Base-by-base conservation (phyloP, 2,329 filamentous ascomycete species). In the Fusarium sp. region DNA sequence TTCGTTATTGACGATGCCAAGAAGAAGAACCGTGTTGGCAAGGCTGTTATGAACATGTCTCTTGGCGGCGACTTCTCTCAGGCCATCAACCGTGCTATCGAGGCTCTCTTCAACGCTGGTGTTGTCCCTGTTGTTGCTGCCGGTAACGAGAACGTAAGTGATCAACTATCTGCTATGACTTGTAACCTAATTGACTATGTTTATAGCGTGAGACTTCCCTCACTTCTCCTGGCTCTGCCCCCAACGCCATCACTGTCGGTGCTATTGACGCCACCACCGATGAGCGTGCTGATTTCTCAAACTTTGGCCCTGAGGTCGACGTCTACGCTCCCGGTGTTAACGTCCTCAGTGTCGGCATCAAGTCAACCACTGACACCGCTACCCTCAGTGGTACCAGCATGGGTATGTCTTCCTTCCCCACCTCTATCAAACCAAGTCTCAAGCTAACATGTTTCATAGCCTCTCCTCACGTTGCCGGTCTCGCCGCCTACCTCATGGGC, bases 401-500 rank as follows among this genome's bases (percentile, higher is more conserved):
- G 90, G 81, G 82, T 84, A 80, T 68, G 80, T 66, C 48, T 56
- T 38, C 36, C 26, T 47, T 9, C 26, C 22, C n/a, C n/a, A n/a
- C 11, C 15, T 17, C 24, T 28, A 39, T 28, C 48, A 38, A 39
- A 36, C 26, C 26, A 32, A 28, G 41, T 41, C 54, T 28, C 15
- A 70, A 60, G 50, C 78, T 79, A 58, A 78, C 55, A 20, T 11
- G 36, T 22, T 20, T 50, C 20, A 32, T 45, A 83, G 90, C 92
- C 32, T 87, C 87, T 18, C 92, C 92, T 4, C 91, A 93, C 79
- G 86, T 93, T 61, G 87, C 89, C 54, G 92, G 92, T 54, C 84
- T 94, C 8, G 90, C 89, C 20, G 91, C 90, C 34, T 94, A 93
- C 81, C 83, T 94, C 38, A 90, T 93, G 84, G 77, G 83, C 59